Evolutionary conservation across 2,329 filamentous ascomycete species (phyloP).

Genomic region (Pochonia chlamydosporia): DNA sequence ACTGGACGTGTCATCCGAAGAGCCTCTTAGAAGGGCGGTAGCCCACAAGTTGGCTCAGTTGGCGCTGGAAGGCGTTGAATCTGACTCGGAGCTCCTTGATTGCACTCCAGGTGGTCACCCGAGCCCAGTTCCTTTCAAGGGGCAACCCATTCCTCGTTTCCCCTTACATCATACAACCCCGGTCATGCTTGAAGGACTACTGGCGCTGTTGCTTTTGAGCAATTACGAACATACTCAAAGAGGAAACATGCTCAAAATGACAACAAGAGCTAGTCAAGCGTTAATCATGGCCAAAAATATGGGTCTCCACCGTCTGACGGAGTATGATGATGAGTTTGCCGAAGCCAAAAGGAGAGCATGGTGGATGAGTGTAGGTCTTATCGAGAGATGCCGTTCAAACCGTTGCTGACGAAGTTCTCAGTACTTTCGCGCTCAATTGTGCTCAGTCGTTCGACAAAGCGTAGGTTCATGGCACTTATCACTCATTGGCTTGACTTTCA

Average conservation of each 20-base stretch:
- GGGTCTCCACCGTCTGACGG: neutral
- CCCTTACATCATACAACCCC: neutral
- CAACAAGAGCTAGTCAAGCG: conserved; percentile 3
- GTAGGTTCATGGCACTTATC: neutral
- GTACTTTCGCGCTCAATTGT: conserved; percentile 7
- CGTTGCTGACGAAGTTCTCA: neutral
- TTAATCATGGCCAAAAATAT: conserved; percentile 1
- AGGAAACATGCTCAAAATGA: conserved; percentile 5
- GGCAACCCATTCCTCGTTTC: neutral
- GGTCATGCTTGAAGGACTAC: neutral
- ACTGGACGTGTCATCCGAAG: neutral
- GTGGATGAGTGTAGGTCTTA: conserved; percentile 6
- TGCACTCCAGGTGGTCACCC: neutral
- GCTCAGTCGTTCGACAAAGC: conserved; percentile 4
- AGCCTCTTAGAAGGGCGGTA: neutral
- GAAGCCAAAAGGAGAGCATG: conserved; percentile 5
- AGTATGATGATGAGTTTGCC: neutral
- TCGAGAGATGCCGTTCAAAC: neutral
- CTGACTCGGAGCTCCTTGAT: neutral
- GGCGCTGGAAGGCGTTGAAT: neutral
- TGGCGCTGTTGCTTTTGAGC: conserved; percentile 1
- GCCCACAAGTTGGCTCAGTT: neutral
- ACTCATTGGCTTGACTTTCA: too few relatives aligned
- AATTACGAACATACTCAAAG: conserved; percentile 6
- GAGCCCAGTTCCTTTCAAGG: neutral